Percentiles rank a stretch among this genome's conserved stretches.
Evolutionary conservation across 495 filamentous ascomycete genomes (phyloP).

Genomic region (Ascodesmis nigricans): DNA sequence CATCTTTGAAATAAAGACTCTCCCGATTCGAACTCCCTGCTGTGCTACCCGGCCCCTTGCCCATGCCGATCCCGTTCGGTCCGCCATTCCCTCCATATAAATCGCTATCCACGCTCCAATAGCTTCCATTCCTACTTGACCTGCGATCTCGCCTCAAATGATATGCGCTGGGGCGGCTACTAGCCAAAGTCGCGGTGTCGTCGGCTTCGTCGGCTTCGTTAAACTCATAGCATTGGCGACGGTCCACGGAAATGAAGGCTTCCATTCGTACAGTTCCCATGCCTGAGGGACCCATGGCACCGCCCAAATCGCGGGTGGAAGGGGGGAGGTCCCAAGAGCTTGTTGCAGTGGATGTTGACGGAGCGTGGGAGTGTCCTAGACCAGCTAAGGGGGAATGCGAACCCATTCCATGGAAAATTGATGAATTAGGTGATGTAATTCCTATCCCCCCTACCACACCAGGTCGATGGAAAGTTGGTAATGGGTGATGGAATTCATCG

Average conservation of each 20-base stretch:
- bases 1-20: too few species aligned
- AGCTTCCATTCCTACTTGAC: conserved; percentile 30
- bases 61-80: conserved; percentile 14
- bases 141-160: conserved; percentile 27
- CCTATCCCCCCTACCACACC: conserved; percentile 19
- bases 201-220: conserved; percentile 29
- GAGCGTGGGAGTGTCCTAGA: too few species aligned
- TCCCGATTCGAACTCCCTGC: too few species aligned
- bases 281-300: conserved; percentile 5
- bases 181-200: too few species aligned
- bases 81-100: conserved; percentile 20
- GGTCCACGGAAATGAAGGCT: conserved; percentile 70
- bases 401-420: conserved; percentile 10
- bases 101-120: conserved; percentile 27
- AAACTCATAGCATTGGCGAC: conserved; percentile 27
- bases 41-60: conserved; percentile 11
- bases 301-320: conserved; percentile 1
- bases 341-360: too few species aligned
- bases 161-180: conserved; percentile 28
- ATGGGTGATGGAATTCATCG: too few species aligned
- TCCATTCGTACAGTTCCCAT: conserved; percentile 94
- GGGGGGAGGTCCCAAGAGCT: too few species aligned
- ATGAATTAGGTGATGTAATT: conserved; percentile 14
- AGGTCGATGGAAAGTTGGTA: too few species aligned
- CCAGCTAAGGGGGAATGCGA: too few species aligned